Percentiles rank a stretch among this genome's conserved stretches.
These are phyloP conservation scores for Xylariaceae sp. DNA, from an alignment of 2,329 filamentous ascomycete species.

Conservation along the genomic window DNA sequence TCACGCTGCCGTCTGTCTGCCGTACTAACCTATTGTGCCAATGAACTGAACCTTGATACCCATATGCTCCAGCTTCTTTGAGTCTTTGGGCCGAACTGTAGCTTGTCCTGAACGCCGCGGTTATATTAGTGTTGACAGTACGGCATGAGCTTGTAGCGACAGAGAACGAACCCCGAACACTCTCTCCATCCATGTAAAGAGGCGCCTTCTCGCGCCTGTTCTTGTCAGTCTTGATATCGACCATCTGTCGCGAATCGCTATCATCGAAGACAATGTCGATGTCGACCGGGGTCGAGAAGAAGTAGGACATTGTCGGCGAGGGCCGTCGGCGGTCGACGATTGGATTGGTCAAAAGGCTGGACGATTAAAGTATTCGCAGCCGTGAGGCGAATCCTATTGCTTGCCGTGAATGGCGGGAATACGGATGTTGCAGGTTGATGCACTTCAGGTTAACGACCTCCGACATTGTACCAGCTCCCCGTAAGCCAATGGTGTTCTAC, in stretches of 20 bases:
- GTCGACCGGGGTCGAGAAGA: constrained; percentile 96
- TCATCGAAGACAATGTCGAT: constrained; percentile 98
- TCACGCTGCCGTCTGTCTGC: background rate
- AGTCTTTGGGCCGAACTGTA: constrained; percentile 93
- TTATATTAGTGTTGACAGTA: background rate
- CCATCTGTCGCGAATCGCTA: constrained; percentile 86
- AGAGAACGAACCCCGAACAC: constrained; percentile 46
- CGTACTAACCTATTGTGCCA: constrained; percentile 76
- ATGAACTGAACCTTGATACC: constrained; percentile 99
- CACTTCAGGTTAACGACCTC: background rate
- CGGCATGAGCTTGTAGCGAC: background rate
- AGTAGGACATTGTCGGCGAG: constrained; percentile 71
- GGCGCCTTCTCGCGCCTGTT: constrained; percentile 94
- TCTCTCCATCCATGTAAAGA: constrained; percentile 96
- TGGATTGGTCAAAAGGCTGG: constrained; percentile 6
- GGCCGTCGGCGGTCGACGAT: background rate
- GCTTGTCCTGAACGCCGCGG: constrained; percentile 65
- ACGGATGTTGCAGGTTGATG: constrained; percentile 1
- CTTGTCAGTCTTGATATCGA: constrained; percentile 98
- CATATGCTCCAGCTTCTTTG: constrained; percentile 94
- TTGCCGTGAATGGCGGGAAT: constrained; percentile 6
- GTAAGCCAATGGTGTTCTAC: no score
- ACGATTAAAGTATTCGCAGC: background rate
- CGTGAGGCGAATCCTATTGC: background rate
- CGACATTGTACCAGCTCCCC: background rate